Percentiles rank a stretch among this genome's conserved stretches.
These are phyloP conservation scores for Dothideomycetes sp. DNA, from an alignment of 2,329 filamentous ascomycete species.

Conservation along the genomic window DNA sequence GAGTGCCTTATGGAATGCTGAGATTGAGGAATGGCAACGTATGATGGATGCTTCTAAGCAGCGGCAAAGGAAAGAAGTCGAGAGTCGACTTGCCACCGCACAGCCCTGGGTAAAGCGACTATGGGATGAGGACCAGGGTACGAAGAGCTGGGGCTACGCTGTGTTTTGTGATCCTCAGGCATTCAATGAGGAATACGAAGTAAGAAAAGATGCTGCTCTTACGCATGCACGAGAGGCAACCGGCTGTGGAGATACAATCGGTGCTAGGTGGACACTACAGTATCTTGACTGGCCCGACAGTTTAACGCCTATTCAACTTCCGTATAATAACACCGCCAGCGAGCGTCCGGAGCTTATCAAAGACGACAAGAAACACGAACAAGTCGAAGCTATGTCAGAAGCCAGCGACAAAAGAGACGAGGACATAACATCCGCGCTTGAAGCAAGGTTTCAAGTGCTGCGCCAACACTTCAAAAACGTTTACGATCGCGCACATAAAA, in stretches of 20 bases:
- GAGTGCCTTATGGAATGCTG: not conserved
- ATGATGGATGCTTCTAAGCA: not conserved
- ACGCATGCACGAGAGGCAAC: not conserved
- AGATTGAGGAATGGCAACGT: not conserved
- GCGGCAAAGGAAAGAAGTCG: not conserved
- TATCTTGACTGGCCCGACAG: not conserved
- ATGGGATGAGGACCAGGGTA: not conserved
- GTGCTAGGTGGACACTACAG: not conserved
- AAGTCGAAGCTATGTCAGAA: not conserved
- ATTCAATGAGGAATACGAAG: not conserved
- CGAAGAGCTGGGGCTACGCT: constrained; percentile 4
- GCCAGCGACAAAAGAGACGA: too few species aligned
- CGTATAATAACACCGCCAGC: not conserved
- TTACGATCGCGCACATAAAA: not conserved
- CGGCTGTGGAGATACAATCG: not conserved
- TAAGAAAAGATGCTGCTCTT: not conserved
- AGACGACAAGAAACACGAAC: not conserved
- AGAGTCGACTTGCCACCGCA: not conserved
- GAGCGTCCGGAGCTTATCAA: not conserved
- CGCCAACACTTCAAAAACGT: not conserved
- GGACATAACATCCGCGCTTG: not conserved
- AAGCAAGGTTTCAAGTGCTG: not conserved
- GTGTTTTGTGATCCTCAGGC: not conserved
- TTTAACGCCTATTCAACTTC: not conserved
- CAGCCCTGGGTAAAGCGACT: constrained; percentile 1